Evolutionary conservation across 768 basidiomycete species (phyloP).

Genomic region (Cystofilobasidium macerans): DNA sequence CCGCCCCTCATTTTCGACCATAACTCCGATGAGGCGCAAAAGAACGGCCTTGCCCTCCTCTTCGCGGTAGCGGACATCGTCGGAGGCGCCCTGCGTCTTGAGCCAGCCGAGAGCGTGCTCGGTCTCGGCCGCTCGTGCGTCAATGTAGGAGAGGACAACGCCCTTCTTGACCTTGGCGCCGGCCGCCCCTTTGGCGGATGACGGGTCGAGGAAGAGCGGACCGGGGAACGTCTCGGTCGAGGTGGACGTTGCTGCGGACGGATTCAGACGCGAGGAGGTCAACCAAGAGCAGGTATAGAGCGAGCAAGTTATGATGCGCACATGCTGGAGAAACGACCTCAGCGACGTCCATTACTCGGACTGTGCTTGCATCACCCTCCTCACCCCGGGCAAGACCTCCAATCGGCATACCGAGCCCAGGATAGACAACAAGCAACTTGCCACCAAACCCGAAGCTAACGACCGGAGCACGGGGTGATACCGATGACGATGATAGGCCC

Average conservation of each 20-base stretch:
- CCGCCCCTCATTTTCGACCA: constrained; percentile 83
- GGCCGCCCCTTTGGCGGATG: constrained; percentile 4
- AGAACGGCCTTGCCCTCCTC: constrained; percentile 68
- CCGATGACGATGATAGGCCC: too few relatives aligned
- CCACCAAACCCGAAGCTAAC: constrained; percentile 24
- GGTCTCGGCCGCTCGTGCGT: constrained; percentile 63
- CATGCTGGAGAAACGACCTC: constrained; percentile 12
- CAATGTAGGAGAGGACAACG: constrained; percentile 63
- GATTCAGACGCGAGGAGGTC: background rate
- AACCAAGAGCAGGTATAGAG: background rate
- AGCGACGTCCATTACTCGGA: constrained; percentile 8
- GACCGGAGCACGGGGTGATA: constrained; percentile 16
- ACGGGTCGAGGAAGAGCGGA: constrained; percentile 18
- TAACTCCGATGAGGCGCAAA: constrained; percentile 58
- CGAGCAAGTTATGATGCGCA: constrained; percentile 2
- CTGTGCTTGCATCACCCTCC: constrained; percentile 13
- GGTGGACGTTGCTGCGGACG: background rate
- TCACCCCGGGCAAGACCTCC: background rate
- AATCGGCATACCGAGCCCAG: constrained; percentile 3
- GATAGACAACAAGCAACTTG: constrained; percentile 15
- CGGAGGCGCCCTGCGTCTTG: constrained; percentile 43
- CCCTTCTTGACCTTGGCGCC: constrained; percentile 62
- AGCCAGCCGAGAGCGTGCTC: constrained; percentile 60
- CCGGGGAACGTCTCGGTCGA: constrained; percentile 17
- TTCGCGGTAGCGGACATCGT: constrained; percentile 44